These are phyloP conservation scores for Eucalyptus sp. DNA, from an alignment of 345 rosid species.

Conservation along the genomic window DNA sequence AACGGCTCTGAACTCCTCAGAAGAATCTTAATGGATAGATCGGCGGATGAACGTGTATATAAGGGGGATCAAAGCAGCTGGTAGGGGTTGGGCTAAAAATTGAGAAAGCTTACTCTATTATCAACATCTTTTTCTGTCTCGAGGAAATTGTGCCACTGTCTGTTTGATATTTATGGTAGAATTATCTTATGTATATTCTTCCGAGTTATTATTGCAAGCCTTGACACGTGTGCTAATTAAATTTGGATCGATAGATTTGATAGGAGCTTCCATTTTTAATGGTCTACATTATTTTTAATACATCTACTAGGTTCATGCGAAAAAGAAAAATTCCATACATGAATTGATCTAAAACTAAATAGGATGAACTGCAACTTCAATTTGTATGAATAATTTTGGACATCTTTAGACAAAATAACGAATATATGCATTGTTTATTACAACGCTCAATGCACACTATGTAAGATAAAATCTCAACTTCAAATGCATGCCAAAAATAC, in stretches of 20 bases:
- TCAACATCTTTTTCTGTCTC: too few relatives aligned
- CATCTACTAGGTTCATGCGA: not conserved
- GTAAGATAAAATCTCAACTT: not conserved
- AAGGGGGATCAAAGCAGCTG: too few relatives aligned
- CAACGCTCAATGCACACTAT: not conserved
- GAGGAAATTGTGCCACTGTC: too few relatives aligned
- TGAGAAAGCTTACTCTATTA: too few relatives aligned
- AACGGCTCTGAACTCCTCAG: fast-evolving
- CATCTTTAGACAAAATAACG: not conserved
- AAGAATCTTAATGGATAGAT: too few relatives aligned
- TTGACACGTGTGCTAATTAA: not conserved
- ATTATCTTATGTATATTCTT: not conserved
- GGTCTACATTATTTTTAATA: not conserved
- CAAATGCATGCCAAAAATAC: not conserved
- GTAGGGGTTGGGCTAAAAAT: too few relatives aligned
- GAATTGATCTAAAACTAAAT: not conserved
- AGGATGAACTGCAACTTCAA: not conserved
- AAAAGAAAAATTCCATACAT: not conserved
- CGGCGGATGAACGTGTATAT: too few relatives aligned
- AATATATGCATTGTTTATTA: not conserved
- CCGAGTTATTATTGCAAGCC: not conserved
- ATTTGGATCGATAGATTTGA: not conserved
- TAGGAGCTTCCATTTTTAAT: not conserved
- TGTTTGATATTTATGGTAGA: too few relatives aligned
- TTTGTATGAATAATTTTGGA: not conserved